A percentile compares a stretch with the other conserved stretches of the same genome.
Conservation (phyloP, 768 basidiomycete genomes). For the Botryobasidium botryosum region DNA sequence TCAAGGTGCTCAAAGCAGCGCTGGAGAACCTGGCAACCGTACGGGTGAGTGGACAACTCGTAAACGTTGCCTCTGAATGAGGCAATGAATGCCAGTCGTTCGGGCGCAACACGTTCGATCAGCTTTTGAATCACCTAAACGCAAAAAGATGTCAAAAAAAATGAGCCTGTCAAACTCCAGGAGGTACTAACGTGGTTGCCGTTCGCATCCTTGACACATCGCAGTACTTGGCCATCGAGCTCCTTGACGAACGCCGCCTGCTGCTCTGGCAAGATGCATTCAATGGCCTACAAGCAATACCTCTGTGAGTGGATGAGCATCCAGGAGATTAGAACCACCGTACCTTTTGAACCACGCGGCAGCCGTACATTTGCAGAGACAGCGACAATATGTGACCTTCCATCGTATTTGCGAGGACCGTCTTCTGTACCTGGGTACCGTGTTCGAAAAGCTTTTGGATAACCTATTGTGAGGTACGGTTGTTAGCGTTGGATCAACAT, state of each 20-base stretch:
- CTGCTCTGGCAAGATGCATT: constrained; percentile 61
- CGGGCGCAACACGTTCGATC: constrained; percentile 61
- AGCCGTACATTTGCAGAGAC: constrained; percentile 88
- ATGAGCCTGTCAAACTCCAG: not conserved
- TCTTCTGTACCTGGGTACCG: constrained; percentile 61
- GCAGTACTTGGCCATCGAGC: constrained; percentile 61
- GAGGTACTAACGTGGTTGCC: constrained; percentile 71
- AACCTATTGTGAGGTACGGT: constrained; percentile 32
- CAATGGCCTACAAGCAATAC: constrained; percentile 79
- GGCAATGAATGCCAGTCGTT: constrained; percentile 57
- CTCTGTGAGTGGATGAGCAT: no score
- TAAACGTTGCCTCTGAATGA: constrained; percentile 63
- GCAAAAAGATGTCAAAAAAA: constrained; percentile 1
- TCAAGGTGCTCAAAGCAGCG: constrained; percentile 78
- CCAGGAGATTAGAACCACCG: not conserved
- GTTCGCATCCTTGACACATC: constrained; percentile 79
- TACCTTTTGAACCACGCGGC: constrained; percentile 89
- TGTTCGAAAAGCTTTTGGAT: constrained; percentile 88
- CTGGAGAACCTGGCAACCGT: constrained; percentile 90
- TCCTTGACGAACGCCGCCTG: constrained; percentile 60
- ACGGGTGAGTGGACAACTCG: constrained; percentile 73
- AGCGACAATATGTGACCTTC: constrained; percentile 60
- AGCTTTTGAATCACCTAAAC: constrained; percentile 84
- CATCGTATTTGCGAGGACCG: constrained; percentile 49
- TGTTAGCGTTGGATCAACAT: not conserved